A percentile compares a stretch with the other conserved stretches of the same genome.
These are phyloP conservation scores for Apiospora pterosperma DNA, from an alignment of 2,329 filamentous ascomycete genomes.

Conservation along the genomic window DNA sequence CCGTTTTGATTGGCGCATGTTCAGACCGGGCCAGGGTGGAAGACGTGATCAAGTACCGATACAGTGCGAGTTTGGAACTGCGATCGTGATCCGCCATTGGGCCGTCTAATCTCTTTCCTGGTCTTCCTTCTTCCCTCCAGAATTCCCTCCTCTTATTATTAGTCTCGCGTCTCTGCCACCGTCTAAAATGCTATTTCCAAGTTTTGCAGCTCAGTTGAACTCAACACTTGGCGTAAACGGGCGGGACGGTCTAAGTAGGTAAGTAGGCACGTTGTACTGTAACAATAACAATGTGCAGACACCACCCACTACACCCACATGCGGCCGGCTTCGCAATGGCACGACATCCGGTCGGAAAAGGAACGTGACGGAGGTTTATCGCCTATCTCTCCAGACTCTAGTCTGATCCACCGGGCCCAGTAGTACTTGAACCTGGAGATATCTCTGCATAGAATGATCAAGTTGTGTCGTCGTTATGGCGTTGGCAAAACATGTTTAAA, in stretches of 20 bases:
- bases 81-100: constrained; percentile 1
- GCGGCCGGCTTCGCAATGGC: neutral
- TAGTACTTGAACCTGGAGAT: neutral
- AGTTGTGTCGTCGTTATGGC: neutral
- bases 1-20: constrained; percentile 1
- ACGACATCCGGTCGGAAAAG: neutral
- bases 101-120: neutral
- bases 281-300: neutral
- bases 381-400: neutral
- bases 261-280: no score
- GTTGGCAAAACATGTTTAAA: neutral
- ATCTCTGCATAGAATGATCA: neutral
- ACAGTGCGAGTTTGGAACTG: constrained; percentile 5
- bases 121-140: neutral
- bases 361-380: neutral
- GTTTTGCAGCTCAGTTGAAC: neutral
- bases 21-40: neutral
- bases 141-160: neutral
- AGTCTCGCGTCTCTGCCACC: neutral
- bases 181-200: constrained; percentile 1
- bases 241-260: neutral
- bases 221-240: neutral
- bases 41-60: constrained; percentile 9
- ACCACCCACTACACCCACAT: neutral
- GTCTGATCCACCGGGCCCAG: neutral